Evolutionary conservation across 305 asterid species (phyloP).

Genomic region (Ilex paraguariensis): DNA sequence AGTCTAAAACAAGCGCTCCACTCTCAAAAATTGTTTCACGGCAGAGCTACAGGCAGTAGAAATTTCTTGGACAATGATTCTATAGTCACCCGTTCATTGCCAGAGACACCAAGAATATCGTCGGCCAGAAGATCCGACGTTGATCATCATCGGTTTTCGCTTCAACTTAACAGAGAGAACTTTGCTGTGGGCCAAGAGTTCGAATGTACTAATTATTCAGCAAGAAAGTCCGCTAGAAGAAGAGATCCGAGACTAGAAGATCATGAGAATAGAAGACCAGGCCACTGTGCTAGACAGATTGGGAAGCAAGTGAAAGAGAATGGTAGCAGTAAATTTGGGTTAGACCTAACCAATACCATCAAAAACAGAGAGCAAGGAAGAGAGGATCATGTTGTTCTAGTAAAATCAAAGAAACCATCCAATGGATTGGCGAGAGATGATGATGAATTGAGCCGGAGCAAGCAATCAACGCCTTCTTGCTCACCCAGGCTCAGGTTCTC

Average conservation of each 20-base stretch:
- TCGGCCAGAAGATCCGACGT: conserved; percentile 56
- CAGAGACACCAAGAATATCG: conserved; percentile 67
- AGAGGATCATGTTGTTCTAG: conserved; percentile 45
- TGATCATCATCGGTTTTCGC: conserved; percentile 57
- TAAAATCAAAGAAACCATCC: conserved; percentile 31
- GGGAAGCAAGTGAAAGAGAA: conserved; percentile 66
- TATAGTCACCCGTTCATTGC: conserved; percentile 50
- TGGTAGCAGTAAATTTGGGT: conserved; percentile 58
- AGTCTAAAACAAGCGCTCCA: conserved; percentile 3
- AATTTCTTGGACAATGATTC: conserved; percentile 34
- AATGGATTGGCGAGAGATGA: neutral
- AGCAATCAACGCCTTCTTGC: conserved; percentile 24
- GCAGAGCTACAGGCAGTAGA: conserved; percentile 15
- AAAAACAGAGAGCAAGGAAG: conserved; percentile 26
- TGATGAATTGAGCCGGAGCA: neutral
- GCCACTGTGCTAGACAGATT: conserved; percentile 52
- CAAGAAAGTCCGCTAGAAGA: neutral
- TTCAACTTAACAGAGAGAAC: conserved; percentile 64
- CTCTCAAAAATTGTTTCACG: conserved; percentile 8
- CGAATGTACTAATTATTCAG: conserved; percentile 12
- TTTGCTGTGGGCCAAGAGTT: conserved; percentile 20
- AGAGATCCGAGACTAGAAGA: conserved; percentile 19
- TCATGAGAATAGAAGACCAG: conserved; percentile 33
- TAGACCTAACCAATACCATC: conserved; percentile 57
- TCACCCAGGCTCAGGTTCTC: conserved; percentile 36